Evolutionary conservation across 2,329 filamentous ascomycete genomes (phyloP).

Genomic region (Capronia americana): DNA sequence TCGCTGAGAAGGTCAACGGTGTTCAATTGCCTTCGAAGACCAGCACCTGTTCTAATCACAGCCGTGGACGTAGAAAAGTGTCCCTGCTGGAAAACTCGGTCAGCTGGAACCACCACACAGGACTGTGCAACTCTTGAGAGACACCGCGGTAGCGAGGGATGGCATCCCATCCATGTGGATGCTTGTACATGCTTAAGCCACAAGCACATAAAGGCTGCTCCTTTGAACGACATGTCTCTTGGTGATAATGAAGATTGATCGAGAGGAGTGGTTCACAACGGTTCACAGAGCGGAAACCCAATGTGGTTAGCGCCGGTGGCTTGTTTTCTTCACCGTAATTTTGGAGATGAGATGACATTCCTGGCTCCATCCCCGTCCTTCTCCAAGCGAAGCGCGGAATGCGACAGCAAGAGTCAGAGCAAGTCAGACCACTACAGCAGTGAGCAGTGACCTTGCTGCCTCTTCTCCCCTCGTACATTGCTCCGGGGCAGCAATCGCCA

Average conservation of each 20-base stretch:
- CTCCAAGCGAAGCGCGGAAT: slow-evolving; percentile 3
- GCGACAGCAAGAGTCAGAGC: background rate
- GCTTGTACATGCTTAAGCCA: background rate
- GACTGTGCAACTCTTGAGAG: background rate
- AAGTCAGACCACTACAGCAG: slow-evolving; percentile 12
- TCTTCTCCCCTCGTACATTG: background rate
- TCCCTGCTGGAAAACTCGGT: background rate
- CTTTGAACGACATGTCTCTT: background rate
- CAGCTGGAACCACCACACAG: background rate
- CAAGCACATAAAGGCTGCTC: background rate
- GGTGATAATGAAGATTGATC: background rate
- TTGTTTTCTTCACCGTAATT: slow-evolving; percentile 15
- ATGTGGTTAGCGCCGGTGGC: slow-evolving; percentile 5
- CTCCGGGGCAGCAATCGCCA: background rate
- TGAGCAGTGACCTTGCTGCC: slow-evolving; percentile 8
- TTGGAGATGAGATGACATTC: slow-evolving; percentile 3
- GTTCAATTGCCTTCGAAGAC: background rate
- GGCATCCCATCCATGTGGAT: background rate
- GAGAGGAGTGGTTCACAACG: background rate
- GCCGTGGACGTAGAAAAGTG: background rate
- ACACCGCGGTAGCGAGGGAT: background rate
- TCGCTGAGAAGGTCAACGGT: background rate
- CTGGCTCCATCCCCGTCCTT: background rate
- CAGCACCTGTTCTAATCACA: background rate
- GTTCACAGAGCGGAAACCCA: background rate